Evolutionary conservation across 768 basidiomycete genomes (phyloP), one percentile per base, ranked within the genome.

Genomic region (Boletus sp.): DNA sequence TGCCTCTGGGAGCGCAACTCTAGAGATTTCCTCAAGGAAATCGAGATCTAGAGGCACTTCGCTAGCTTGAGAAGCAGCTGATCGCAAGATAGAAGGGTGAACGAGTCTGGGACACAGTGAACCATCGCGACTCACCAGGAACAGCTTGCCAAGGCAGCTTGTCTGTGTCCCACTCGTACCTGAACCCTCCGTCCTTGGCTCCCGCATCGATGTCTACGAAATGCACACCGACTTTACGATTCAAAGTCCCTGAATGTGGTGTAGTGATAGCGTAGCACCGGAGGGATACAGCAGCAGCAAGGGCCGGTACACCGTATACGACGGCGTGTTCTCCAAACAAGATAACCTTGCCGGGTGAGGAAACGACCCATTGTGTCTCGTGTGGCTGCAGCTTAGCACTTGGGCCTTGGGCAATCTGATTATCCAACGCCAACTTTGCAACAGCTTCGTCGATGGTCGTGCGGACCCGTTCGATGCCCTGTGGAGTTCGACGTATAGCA

Each of bases 311-410:
- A 52, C 97, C 97, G 70, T 98, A 89, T 18, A 99, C 97, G 50
- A 99, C 97, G 17, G 97, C 96, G 73, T 99, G 97, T 75, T 99
- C 97, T 47, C 97, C 97, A 63, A 98, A 99, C 59, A 99, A 73
- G 62, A 99, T 98, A 56, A 98, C 91, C 70, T 99, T 99, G 28
- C 97, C 97, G 8, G 97, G 97, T 3, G 97, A 94, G 55, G 93
- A 94, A 56, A 98, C 87, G 51, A 97, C 81, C 86, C 91, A 91
- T 67, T 90, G 88, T 40, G 76, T 72, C 49, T 82, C 67, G 55
- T 67, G 57, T 63, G 71, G 63, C 15, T 39, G 57, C 20, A 37
- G 12, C 18, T n/a, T 10, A 35, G 10, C 5, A 7, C 5, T 20
- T 17, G 48, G 37, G 11, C 11, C 39, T 20, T 41, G 73, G 66